Base-by-base conservation (phyloP, 345 rosid species). In the Hypericum perforatum region DNA sequence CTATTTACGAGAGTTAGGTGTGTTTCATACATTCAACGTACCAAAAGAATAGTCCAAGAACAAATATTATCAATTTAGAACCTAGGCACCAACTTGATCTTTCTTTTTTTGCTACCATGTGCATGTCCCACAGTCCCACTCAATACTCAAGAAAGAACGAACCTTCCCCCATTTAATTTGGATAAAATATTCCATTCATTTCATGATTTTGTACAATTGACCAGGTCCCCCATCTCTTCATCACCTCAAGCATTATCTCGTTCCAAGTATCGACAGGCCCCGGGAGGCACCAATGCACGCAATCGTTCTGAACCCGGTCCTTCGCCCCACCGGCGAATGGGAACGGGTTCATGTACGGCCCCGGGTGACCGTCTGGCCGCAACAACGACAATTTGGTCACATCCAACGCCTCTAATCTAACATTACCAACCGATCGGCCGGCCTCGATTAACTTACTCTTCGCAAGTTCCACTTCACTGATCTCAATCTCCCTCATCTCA, bases 221-320 rank as follows among this genome's bases (percentile, higher is more conserved):
- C 4, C 32, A 22, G 32, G 32, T 1, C 8, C 62, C 55, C 95
- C 94, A 76, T 62, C 79, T 79, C 67, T 74, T 78, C 39, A 86
- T 55, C 61, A 80, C 65, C 61, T 79, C 75, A 5, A 91, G 57
- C 57, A 87, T 53, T 56, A 91, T 85, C 73, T 81, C 80, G 63
- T 88, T 92, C 96, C 98, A 92, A 14, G 96, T 80, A 69, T 92
- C 98, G 0, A 92, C 59, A 7, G 96, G 88, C 49, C 96, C 98
- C 11, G 98, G 98, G 50, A 92, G 63, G 66, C 98, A 92, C 98
- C 98, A 92, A 57, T 88, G 98, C 6, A 92, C 79, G 64, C 98
- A 92, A 60, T 92, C 98, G 58, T 92, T 92, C 46, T 78, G 96
- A 32, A 88, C 90, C 22, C 63, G 82, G 63, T 88, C 88, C 47